Evolutionary conservation across 2,329 filamentous ascomycete genomes (phyloP).

Genomic region (Aspergillus neotritici): DNA sequence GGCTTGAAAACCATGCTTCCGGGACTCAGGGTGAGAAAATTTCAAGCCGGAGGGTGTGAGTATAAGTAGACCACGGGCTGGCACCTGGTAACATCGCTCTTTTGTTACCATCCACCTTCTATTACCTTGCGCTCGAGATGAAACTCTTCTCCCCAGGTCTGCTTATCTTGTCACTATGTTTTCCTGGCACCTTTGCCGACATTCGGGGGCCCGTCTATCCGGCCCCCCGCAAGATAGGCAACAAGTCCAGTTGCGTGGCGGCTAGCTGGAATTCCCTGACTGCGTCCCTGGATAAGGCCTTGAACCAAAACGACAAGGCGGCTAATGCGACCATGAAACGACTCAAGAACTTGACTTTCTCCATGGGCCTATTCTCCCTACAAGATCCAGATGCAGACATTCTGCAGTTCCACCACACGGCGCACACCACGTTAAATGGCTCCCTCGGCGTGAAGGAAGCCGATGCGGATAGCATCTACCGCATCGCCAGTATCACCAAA

Average conservation of each 20-base stretch:
- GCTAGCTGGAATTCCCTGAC: conserved; percentile 32
- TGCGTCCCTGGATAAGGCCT: conserved; percentile 12
- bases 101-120: no score
- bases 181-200: conserved; percentile 6
- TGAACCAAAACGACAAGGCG: conserved; percentile 12
- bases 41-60: no score
- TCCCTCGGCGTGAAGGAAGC: conserved; percentile 31
- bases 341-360: conserved; percentile 36
- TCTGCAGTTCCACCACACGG: conserved; percentile 35
- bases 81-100: no score
- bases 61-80: no score
- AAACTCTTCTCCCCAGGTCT: background rate
- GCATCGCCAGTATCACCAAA: conserved; percentile 39
- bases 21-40: no score
- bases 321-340: background rate
- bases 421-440: conserved; percentile 26
- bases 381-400: conserved; percentile 27
- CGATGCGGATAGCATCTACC: conserved; percentile 41
- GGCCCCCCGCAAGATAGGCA: conserved; percentile 30
- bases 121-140: no score
- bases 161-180: background rate
- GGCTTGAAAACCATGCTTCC: no score
- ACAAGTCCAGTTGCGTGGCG: conserved; percentile 28
- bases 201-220: conserved; percentile 31
- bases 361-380: conserved; percentile 36